Evolutionary conservation across 345 rosid genomes (phyloP).

Genomic region (Hibiscus tridactylites): DNA sequence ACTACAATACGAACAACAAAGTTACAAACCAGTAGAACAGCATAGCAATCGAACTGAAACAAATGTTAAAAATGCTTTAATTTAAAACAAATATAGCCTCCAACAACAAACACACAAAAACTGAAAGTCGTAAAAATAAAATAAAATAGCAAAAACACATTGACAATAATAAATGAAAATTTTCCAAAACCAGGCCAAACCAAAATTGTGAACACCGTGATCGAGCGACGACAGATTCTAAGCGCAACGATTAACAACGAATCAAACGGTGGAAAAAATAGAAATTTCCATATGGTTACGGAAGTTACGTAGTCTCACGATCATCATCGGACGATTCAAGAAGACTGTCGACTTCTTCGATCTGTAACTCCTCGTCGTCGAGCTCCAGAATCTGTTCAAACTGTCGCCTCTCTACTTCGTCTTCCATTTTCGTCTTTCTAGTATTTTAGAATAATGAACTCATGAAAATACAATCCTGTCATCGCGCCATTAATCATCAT

Average conservation of each 20-base stretch:
- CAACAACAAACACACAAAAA: neutral
- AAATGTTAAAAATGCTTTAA: neutral
- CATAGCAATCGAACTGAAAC: neutral
- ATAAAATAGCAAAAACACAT: neutral
- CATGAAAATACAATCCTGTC: neutral
- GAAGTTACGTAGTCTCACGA: constrained; percentile 26
- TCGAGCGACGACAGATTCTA: neutral
- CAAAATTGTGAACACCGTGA: neutral
- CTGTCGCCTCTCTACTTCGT: constrained; percentile 59
- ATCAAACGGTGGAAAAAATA: neutral
- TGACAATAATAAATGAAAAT: neutral
- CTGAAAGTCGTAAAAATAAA: neutral
- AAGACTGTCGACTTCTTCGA: constrained; percentile 70
- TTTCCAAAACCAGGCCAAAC: neutral
- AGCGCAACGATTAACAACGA: neutral
- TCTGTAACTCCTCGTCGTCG: constrained; percentile 76
- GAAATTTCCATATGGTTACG: neutral
- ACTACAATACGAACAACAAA: constrained; percentile 18
- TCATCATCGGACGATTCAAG: constrained; percentile 46
- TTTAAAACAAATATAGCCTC: neutral
- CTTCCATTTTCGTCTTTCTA: constrained; percentile 29
- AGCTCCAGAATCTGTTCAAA: constrained; percentile 81
- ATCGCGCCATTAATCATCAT: neutral
- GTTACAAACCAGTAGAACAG: neutral
- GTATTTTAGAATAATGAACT: neutral